These are phyloP conservation scores for Pyronema omphalodes DNA, from an alignment of 495 filamentous ascomycete species.

Conservation along the genomic window DNA sequence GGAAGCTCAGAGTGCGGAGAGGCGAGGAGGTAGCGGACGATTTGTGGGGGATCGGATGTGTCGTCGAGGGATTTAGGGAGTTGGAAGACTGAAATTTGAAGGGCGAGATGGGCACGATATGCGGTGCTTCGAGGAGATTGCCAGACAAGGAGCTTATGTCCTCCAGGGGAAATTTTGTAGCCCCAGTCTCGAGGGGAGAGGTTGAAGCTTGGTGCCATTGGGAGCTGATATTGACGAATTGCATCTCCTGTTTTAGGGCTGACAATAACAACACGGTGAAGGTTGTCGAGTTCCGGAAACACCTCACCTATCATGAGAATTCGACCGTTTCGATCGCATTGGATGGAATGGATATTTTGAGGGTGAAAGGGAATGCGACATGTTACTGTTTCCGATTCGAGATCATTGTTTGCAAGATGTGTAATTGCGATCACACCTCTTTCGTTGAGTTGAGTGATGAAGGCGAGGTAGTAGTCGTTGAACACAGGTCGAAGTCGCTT, in stretches of 20 bases:
- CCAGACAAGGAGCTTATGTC: slow-evolving; percentile 2
- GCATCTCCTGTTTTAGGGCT: slow-evolving; percentile 5
- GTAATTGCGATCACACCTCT: slow-evolving; percentile 1
- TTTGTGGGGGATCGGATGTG: background rate
- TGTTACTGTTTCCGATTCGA: background rate
- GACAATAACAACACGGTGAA: slow-evolving; percentile 11
- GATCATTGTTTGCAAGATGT: background rate
- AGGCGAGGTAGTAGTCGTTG: slow-evolving; percentile 12
- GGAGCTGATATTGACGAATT: slow-evolving; percentile 5
- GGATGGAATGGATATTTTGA: slow-evolving; percentile 6
- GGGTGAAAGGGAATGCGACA: slow-evolving; percentile 5
- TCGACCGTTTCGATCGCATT: slow-evolving; percentile 2
- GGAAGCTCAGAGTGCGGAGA: background rate
- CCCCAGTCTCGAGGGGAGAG: slow-evolving; percentile 8
- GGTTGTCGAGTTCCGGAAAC: slow-evolving; percentile 10
- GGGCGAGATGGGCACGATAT: slow-evolving; percentile 9
- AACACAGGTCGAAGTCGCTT: slow-evolving; percentile 10
- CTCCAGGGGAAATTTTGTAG: slow-evolving; percentile 3
- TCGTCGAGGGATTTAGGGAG: background rate
- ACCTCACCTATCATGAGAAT: slow-evolving; percentile 8
- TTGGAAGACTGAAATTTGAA: slow-evolving; percentile 8
- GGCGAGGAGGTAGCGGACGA: slow-evolving; percentile 7
- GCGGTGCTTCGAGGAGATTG: slow-evolving; percentile 4
- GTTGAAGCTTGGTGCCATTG: slow-evolving; percentile 7
- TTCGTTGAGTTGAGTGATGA: slow-evolving; percentile 5